Conservation (phyloP, 345 rosid species). For the Citrus hindsii region DNA sequence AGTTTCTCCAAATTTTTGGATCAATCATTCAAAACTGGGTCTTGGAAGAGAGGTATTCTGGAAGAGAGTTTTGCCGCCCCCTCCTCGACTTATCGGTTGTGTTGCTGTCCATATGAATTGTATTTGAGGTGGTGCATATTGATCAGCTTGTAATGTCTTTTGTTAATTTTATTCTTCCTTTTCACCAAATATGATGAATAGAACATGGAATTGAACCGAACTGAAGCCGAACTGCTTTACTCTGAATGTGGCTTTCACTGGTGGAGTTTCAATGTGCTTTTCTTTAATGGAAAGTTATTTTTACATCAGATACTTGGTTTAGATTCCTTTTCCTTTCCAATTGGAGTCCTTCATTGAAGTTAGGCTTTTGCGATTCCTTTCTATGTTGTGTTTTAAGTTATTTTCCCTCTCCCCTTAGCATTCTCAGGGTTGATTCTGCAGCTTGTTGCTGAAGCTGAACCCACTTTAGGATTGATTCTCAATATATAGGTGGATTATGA, state of each 20-base stretch:
- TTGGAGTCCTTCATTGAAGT: too few relatives aligned
- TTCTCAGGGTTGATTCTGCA: too few relatives aligned
- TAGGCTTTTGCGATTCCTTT: too few relatives aligned
- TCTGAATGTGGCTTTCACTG: not conserved
- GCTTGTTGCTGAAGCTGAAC: too few relatives aligned
- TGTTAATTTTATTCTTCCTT: not conserved
- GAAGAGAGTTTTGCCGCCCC: constrained; percentile 38
- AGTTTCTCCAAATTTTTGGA: not conserved
- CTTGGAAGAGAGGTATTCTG: constrained; percentile 54
- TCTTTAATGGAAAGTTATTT: not conserved
- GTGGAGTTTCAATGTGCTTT: not conserved
- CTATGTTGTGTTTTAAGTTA: too few relatives aligned
- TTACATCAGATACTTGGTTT: not conserved
- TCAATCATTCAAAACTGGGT: constrained; percentile 16
- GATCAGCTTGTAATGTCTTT: not conserved
- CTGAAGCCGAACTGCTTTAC: not conserved
- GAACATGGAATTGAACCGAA: not conserved
- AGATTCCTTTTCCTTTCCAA: not conserved
- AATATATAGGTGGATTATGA: too few relatives aligned
- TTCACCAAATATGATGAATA: not conserved
- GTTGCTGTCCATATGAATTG: not conserved
- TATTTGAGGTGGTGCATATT: too few relatives aligned
- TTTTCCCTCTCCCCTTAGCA: not conserved
- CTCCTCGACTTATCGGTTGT: constrained; percentile 31
- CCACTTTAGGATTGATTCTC: too few relatives aligned